Conservation (phyloP, 169 alveolate genomes). For the Theileria annulata region DNA sequence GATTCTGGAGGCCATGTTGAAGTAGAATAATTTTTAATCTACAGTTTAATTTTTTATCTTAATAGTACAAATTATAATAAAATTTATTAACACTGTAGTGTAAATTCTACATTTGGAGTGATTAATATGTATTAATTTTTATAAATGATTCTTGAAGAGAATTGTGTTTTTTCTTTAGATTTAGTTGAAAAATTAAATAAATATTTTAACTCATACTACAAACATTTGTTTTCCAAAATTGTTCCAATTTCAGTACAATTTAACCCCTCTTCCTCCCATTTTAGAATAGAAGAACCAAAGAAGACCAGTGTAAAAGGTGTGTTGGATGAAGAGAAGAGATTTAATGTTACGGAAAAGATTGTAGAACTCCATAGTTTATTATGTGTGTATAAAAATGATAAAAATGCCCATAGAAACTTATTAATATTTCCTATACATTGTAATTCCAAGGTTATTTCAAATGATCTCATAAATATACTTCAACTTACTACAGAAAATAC, state of each 20-base stretch:
- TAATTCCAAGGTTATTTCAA: background rate
- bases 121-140: no score
- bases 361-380: background rate
- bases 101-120: no score
- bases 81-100: background rate
- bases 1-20: conserved; percentile 77
- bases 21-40: conserved; percentile 23
- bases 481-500: background rate
- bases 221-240: background rate
- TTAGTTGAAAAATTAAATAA: background rate
- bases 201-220: background rate
- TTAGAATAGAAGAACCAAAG: no score
- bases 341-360: background rate
- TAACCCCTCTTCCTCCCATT: background rate
- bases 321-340: background rate
- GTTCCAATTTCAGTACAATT: background rate
- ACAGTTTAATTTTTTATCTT: background rate
- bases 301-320: background rate
- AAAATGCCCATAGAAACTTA: background rate
- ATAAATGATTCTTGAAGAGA: background rate
- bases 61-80: background rate
- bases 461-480: background rate
- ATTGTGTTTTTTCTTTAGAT: background rate
- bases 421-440: background rate
- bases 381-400: background rate